phyloP scores from a whole-genome alignment of 192 early-diverging fungal species.

The Rhizoclosmatium globosum region DNA sequence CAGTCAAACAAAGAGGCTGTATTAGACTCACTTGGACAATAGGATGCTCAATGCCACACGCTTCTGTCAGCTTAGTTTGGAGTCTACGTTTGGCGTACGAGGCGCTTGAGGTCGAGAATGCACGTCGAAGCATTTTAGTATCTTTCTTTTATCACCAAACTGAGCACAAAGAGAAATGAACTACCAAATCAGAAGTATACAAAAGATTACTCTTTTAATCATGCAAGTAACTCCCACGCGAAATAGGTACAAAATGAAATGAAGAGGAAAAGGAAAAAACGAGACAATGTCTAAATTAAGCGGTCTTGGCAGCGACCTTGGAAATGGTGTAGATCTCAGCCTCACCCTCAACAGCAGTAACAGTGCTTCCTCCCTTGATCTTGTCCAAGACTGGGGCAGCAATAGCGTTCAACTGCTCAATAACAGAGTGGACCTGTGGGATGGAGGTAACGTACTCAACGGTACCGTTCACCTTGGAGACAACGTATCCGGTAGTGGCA shows the following conservation, averaged over 20 bases:
- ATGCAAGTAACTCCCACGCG: background rate
- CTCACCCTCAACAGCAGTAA: conserved; percentile 22
- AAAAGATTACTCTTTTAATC: too few species aligned
- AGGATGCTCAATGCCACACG: conserved; percentile 32
- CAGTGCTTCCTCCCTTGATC: conserved; percentile 28
- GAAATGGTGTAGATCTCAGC: conserved; percentile 14
- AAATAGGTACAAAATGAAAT: background rate
- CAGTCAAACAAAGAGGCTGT: background rate
- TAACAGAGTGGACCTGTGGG: conserved; percentile 49
- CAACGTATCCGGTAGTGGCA: conserved; percentile 56
- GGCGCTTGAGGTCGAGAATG: background rate
- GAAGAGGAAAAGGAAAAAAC: conserved; percentile 5
- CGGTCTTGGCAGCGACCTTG: background rate
- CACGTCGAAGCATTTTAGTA: background rate
- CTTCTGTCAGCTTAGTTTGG: conserved; percentile 26
- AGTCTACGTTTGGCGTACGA: conserved; percentile 1
- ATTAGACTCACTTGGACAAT: conserved; percentile 16
- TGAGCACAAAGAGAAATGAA: too few species aligned
- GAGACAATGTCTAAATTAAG: background rate
- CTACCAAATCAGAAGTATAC: too few species aligned
- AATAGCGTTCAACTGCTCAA: conserved; percentile 54
- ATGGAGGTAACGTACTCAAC: conserved; percentile 53
- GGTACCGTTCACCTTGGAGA: conserved; percentile 58
- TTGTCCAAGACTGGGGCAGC: conserved; percentile 48
- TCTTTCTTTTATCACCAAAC: background rate